Percentiles rank a stretch among this genome's conserved stretches.
These are phyloP conservation scores for Acrodontium crateriforme DNA, from an alignment of 2,329 filamentous ascomycete genomes.

Conservation along the genomic window DNA sequence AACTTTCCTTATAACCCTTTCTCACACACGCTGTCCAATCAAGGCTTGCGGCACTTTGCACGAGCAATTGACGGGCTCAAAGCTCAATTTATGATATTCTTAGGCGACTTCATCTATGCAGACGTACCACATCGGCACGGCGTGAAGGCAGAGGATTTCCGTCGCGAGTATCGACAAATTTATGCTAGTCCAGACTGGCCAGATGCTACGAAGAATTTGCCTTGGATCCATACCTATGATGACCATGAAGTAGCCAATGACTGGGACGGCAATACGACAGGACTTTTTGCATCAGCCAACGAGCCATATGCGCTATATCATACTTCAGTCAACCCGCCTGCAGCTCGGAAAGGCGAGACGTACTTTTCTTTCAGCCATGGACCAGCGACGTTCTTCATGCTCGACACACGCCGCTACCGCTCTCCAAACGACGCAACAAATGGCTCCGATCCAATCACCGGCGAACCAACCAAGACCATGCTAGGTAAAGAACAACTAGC, in stretches of 20 bases:
- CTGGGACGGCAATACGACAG: conserved; percentile 71
- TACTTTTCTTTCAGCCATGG: conserved; percentile 87
- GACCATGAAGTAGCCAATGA: conserved; percentile 96
- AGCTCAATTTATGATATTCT: conserved; percentile 58
- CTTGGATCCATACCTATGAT: conserved; percentile 94
- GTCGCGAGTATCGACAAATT: conserved; percentile 86
- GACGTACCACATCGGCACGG: conserved; percentile 78
- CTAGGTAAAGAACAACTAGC: conserved; percentile 65
- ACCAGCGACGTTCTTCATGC: conserved; percentile 84
- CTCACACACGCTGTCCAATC: conserved; percentile 70
- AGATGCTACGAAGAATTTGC: conserved; percentile 59
- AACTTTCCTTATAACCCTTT: conserved; percentile 79
- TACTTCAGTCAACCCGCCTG: conserved; percentile 66
- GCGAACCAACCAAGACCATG: conserved; percentile 56
- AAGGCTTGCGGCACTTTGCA: conserved; percentile 65
- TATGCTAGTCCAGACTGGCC: conserved; percentile 92
- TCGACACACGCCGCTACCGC: conserved; percentile 82
- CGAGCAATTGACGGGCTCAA: conserved; percentile 56
- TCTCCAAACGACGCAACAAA: conserved; percentile 49
- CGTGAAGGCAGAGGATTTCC: conserved; percentile 58
- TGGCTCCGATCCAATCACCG: conserved; percentile 39
- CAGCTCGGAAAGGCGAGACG: conserved; percentile 45
- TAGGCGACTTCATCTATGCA: conserved; percentile 80
- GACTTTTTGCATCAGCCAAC: conserved; percentile 63
- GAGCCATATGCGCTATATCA: conserved; percentile 86